Conservation (phyloP, 2,329 filamentous ascomycete species). For the Zymoseptoria ardabiliae region DNA sequence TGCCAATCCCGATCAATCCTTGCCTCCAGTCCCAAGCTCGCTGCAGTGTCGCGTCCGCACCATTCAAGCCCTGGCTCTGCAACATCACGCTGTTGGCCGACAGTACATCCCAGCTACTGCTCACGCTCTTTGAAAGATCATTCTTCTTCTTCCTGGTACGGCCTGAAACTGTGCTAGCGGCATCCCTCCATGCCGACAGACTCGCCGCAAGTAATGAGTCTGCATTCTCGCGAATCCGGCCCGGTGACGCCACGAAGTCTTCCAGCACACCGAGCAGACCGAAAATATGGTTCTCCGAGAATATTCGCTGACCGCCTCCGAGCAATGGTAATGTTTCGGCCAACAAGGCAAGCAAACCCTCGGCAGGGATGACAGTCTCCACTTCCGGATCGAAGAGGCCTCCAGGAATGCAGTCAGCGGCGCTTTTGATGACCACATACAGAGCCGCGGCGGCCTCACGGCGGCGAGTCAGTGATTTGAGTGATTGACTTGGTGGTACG, state of each 20-base stretch:
- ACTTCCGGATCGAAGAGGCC: conserved; percentile 76
- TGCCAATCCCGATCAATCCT: conserved; percentile 12
- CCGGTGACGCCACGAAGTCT: conserved; percentile 22
- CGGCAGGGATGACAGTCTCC: conserved; percentile 78
- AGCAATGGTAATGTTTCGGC: conserved; percentile 78
- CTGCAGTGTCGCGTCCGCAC: conserved; percentile 2
- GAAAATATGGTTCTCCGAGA: conserved; percentile 23
- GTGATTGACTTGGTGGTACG: conserved; percentile 24
- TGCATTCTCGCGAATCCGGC: conserved; percentile 23
- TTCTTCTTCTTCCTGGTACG: conserved; percentile 13
- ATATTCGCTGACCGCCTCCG: conserved; percentile 42
- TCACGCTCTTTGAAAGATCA: conserved; percentile 12
- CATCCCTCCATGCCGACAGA: conserved; percentile 18
- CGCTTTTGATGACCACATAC: conserved; percentile 74
- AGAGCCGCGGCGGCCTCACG: conserved; percentile 66
- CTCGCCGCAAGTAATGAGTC: conserved; percentile 22
- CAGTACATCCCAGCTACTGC: conserved; percentile 26
- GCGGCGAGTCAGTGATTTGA: conserved; percentile 53
- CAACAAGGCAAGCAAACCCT: conserved; percentile 74
- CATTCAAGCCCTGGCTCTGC: background rate
- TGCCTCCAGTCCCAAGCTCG: conserved; percentile 20
- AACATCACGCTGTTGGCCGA: conserved; percentile 12
- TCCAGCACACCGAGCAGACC: conserved; percentile 23
- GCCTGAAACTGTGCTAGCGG: conserved; percentile 8
- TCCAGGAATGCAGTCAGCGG: conserved; percentile 84